Evolutionary conservation across 768 basidiomycete species (phyloP), one percentile per base, ranked within the genome.

Genomic region (Panus rudis): DNA sequence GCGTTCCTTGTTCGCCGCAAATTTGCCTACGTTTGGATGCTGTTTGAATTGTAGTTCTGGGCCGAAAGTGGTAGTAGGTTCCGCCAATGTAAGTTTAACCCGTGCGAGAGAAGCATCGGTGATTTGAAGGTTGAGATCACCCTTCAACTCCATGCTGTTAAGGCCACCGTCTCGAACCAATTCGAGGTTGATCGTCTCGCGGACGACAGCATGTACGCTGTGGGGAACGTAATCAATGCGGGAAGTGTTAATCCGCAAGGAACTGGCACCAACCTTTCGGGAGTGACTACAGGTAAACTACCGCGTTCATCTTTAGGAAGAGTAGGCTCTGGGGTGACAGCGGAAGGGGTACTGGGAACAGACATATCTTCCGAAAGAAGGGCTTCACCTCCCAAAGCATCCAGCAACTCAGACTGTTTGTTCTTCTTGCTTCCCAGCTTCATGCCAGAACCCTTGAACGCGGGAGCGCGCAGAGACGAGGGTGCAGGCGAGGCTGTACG

Each of bases 401-500:
- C 89, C 30, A 93, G 62, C 17, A 96, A 62, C 49, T 94, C 93
- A 4, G 86, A 81, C 58, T 94, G 88, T 56, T 84, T 87, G 22
- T 81, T 83, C 66, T 89, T 93, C 67, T 94, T 97, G 55, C 78
- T 76, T 25, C 94, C 93, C 12, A 99, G 76, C 56, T 98, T 97
- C 94, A 99, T 97, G 20, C 94, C 94, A 8, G 81, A 75, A 32
- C 85, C 79, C 69, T 94, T 96, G 80, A 98, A 98, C 4, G 87
- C 77, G 11, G 91, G 86, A 2, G 76, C 56, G 31, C 81, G 79
- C n/a, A 76, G 52, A 0, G 70, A 56, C 3, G 76, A 67, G 1
- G 75, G 64, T 3, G 71, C 64, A 4, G 74, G 72, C 2, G 75
- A 71, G 2, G 66, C 66, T 13, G 61, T 68, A 28, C 67, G 62